Evolutionary conservation across 768 basidiomycete species (phyloP), one percentile per base, ranked within the genome.

Genomic region (Lactarius sanguifluus): DNA sequence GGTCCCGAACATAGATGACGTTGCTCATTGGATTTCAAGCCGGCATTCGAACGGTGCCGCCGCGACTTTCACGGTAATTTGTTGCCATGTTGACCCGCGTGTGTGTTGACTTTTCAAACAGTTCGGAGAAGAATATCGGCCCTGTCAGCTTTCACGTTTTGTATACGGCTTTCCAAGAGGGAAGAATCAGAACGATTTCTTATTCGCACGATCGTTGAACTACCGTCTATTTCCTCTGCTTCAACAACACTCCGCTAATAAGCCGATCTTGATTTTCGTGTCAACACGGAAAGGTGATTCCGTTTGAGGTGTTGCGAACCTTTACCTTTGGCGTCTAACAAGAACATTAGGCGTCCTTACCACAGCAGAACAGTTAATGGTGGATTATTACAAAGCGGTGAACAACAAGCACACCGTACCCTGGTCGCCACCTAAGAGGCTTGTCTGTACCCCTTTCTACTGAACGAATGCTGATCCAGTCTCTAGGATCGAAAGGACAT

Each of bases 61-160:
- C 1, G 79, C 77, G 59, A 82, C 90, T 28, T 91, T 89, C 71
- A 83, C 90, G 80, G 95, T 91, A 59, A n/a, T 69, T 25, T 30
- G 30, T 23, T 2, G 13, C 32, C 10, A 36, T 7, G 12, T 45
- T 68, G 20, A 36, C 18, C 3, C 3, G n/a, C 32, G 43, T 45
- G 63, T 43, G 9, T 23, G 13, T 43, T 56, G 34, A 58, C 32
- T 25, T 18, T 28, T 13, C 25, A 43, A 58, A 57, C 64, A 97
- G 94, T 98, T 99, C 68, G 94, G 92, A 12, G 94, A 98, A 73
- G 90, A 92, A 62, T 98, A 86, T 72, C 83, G 96, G 32, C 94
- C 96, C 2, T 96, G 94, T 77, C 86, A 86, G 72, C 81, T 96
- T 7, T 84, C 81, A 3, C 83, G 87, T 60, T 79, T 85, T 71